Base-by-base conservation (phyloP, 176 grass and related monocot species). In the Paspalum notatum region DNA sequence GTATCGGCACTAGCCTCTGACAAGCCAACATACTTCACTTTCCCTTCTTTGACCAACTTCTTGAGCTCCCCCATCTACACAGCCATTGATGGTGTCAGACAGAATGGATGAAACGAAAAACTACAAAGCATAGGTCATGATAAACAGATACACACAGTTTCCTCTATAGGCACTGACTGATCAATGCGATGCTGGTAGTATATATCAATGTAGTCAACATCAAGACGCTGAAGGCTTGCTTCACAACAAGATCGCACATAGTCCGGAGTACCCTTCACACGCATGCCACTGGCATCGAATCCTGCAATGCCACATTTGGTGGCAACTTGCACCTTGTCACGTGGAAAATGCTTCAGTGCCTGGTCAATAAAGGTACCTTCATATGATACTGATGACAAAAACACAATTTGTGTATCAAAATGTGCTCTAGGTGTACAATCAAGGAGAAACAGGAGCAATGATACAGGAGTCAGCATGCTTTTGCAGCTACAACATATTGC, bases 141-240 rank as follows among this genome's bases (percentile, higher is more conserved):
- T 79, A 2, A n/a, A 79, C 47, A 59, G 69, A 76, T 73, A 93
- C 84, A 42, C 59, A 98, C 95, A 44, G 92, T 94, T 77, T 93
- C 85, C 77, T 98, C 92, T 78, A 91, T 98, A 17, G 92, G 92
- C 22, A 94, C 88, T 2, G 90, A 65, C 38, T 88, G 90, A 74
- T 98, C 95, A 12, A 98, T 58, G 47, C 84, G 86, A 77, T 98
- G 95, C 72, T 80, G 92, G 54, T 76, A 98, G 89, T 86, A 98
- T 49, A 98, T 83, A 83, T 98, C 95, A 25, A 98, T 89, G 66
- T 93, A 95, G 80, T 91, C 84, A 57, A 95, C 73, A 43, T 43
- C 92, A 44, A 95, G 92, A 61, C 88, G 77, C 37, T 43, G 43
- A 26, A 98, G 85, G 76, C 86, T 94, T 39, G 75, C 75, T 67